A percentile compares a stretch with the other conserved stretches of the same genome.
These are phyloP conservation scores for Colletotrichum filicis DNA, from an alignment of 2,329 filamentous ascomycete genomes.

Conservation along the genomic window DNA sequence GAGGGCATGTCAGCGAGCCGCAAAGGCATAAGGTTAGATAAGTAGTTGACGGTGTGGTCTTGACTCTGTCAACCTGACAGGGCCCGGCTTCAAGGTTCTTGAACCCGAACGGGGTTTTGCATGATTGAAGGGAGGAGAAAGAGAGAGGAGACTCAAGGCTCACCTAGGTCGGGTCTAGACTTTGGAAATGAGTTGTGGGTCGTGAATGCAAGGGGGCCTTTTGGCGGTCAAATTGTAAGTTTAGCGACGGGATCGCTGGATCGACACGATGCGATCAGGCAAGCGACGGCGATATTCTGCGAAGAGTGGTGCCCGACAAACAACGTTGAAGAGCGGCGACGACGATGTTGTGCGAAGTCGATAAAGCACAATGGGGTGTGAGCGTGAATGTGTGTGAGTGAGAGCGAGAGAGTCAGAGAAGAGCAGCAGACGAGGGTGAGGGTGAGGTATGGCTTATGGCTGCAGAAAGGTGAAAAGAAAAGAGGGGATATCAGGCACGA, in stretches of 20 bases:
- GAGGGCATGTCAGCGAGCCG: conserved; percentile 32
- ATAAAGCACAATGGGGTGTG: neutral
- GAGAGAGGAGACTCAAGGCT: conserved; percentile 36
- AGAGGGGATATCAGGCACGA: conserved; percentile 35
- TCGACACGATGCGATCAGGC: neutral
- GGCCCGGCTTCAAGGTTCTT: conserved; percentile 23
- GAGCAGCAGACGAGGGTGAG: conserved; percentile 1
- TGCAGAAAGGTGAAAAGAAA: conserved; percentile 33
- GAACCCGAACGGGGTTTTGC: conserved; percentile 21
- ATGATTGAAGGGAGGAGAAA: conserved; percentile 36
- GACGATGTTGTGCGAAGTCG: neutral
- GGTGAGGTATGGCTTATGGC: conserved; percentile 19
- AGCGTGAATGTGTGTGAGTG: conserved; percentile 1
- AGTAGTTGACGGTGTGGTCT: conserved; percentile 28
- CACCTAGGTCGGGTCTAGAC: conserved; percentile 36
- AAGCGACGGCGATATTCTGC: neutral
- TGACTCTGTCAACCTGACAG: conserved; percentile 18
- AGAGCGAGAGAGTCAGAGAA: neutral
- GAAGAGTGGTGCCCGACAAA: neutral
- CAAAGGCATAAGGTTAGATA: conserved; percentile 31
- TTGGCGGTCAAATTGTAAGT: conserved; percentile 34
- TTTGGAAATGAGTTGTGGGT: conserved; percentile 37
- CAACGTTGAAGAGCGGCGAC: neutral
- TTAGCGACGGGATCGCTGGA: conserved; percentile 20
- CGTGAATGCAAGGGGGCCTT: conserved; percentile 36